A percentile compares a stretch with the other conserved stretches of the same genome.
phyloP scores from a whole-genome alignment of 2,329 filamentous ascomycete genomes.

The Fusarium torulosum region DNA sequence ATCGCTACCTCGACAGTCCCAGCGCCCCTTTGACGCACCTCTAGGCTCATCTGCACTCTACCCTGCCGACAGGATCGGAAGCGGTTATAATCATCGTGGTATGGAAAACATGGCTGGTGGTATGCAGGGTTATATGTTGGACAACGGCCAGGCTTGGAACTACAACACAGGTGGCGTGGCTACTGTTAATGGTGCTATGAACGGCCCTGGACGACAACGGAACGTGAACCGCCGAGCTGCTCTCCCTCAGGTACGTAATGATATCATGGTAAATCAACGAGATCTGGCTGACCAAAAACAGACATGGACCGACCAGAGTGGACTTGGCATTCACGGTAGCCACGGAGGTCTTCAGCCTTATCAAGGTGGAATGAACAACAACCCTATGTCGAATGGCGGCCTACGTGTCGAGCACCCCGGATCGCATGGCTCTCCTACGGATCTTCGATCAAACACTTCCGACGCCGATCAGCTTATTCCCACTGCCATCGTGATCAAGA shows the following conservation, averaged over 20 bases:
- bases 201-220: conserved; percentile 70
- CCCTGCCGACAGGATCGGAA: conserved; percentile 73
- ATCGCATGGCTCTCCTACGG: conserved; percentile 56
- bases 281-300: conserved; percentile 45
- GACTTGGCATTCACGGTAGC: conserved; percentile 58
- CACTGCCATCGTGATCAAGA: conserved; percentile 99
- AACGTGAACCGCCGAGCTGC: conserved; percentile 68
- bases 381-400: conserved; percentile 56
- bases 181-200: conserved; percentile 72
- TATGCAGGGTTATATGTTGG: conserved; percentile 64
- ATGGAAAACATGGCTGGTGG: conserved; percentile 62
- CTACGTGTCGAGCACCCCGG: conserved; percentile 60
- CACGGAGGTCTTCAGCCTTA: conserved; percentile 55
- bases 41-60: conserved; percentile 76
- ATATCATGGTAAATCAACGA: neutral
- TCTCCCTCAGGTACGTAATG: conserved; percentile 74
- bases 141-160: conserved; percentile 86
- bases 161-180: conserved; percentile 76
- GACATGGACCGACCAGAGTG: conserved; percentile 65
- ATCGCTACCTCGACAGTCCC: conserved; percentile 65
- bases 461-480: conserved; percentile 92
- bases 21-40: conserved; percentile 82
- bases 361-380: conserved; percentile 52
- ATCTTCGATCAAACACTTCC: conserved; percentile 58
- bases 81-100: conserved; percentile 70